Conservation (phyloP, 2,329 filamentous ascomycete genomes). For the Penicillium capsulatum region DNA sequence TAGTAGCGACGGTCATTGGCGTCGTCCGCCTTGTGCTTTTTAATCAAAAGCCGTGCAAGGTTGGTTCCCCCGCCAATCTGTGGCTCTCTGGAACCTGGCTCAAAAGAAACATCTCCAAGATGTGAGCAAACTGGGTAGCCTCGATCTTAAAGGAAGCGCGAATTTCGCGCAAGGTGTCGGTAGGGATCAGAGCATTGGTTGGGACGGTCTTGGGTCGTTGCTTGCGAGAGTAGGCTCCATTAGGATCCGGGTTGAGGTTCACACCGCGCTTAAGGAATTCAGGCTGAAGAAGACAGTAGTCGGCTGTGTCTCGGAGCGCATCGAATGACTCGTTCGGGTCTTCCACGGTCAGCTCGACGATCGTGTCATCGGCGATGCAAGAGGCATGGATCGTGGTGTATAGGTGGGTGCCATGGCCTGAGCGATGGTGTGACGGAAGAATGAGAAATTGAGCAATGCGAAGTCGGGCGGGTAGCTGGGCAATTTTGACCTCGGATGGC, state of each 20-base stretch:
- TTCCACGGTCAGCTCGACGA: slow-evolving; percentile 84
- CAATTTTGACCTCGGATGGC: slow-evolving; percentile 45
- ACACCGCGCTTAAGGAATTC: slow-evolving; percentile 48
- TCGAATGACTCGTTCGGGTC: slow-evolving; percentile 75
- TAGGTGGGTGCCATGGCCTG: slow-evolving; percentile 72
- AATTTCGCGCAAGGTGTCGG: slow-evolving; percentile 47
- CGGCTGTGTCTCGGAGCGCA: slow-evolving; percentile 59
- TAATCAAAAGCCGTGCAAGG: slow-evolving; percentile 49
- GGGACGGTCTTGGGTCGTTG: slow-evolving; percentile 40
- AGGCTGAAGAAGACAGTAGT: slow-evolving; percentile 54
- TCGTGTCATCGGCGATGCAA: slow-evolving; percentile 63
- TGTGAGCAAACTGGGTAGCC: slow-evolving; percentile 57
- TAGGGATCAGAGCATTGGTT: slow-evolving; percentile 54
- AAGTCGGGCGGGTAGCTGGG: slow-evolving; percentile 67
- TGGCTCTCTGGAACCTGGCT: slow-evolving; percentile 50
- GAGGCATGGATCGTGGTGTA: slow-evolving; percentile 74
- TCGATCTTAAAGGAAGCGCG: slow-evolving; percentile 55
- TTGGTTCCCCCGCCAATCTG: slow-evolving; percentile 49
- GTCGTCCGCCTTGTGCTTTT: slow-evolving; percentile 46
- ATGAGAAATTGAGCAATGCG: slow-evolving; percentile 93
- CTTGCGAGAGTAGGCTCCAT: slow-evolving; percentile 31
- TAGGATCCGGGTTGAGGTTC: slow-evolving; percentile 46
- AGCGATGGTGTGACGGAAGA: slow-evolving; percentile 77
- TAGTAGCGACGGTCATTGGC: slow-evolving; percentile 58
- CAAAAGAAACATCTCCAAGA: slow-evolving; percentile 61